Evolutionary conservation across 2,329 filamentous ascomycete species (phyloP).

Genomic region (Apiospora marii): DNA sequence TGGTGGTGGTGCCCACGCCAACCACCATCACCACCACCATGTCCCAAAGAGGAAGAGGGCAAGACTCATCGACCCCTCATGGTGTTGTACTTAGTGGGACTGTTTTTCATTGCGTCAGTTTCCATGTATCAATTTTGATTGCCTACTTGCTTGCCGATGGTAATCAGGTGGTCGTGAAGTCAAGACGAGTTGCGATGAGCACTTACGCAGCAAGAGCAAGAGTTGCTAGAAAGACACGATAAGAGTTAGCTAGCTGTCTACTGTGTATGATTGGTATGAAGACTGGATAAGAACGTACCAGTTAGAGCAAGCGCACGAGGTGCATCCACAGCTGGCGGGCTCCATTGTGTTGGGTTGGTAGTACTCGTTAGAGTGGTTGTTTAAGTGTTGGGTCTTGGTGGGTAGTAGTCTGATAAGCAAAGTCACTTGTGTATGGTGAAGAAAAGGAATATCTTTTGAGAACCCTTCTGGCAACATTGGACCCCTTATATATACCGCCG

Average conservation of each 20-base stretch:
- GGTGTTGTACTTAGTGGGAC: constrained; percentile 33
- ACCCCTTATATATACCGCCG: constrained; percentile 14
- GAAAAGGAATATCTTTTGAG: constrained; percentile 1
- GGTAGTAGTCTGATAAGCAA: constrained; percentile 6
- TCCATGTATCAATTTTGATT: constrained; percentile 24
- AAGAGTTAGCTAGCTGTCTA: background rate
- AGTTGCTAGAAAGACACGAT: constrained; percentile 30
- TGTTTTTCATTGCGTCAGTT: constrained; percentile 19
- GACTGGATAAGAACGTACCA: constrained; percentile 32
- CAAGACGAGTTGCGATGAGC: background rate
- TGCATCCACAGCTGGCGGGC: constrained; percentile 34
- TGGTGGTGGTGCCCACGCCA: background rate
- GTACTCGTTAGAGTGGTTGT: constrained; percentile 7
- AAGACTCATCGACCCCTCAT: background rate
- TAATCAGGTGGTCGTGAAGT: background rate
- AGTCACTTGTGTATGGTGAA: background rate
- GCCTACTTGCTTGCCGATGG: background rate
- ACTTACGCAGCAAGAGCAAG: constrained; percentile 39
- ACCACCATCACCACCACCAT: background rate
- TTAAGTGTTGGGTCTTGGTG: constrained; percentile 4
- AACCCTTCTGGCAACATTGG: constrained; percentile 20
- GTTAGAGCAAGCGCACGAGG: constrained; percentile 37
- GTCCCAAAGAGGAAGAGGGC: background rate
- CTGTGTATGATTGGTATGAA: background rate
- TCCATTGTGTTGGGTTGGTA: constrained; percentile 7